Conservation (phyloP, 2,329 filamentous ascomycete species). For the Talaromyces rugulosus region DNA sequence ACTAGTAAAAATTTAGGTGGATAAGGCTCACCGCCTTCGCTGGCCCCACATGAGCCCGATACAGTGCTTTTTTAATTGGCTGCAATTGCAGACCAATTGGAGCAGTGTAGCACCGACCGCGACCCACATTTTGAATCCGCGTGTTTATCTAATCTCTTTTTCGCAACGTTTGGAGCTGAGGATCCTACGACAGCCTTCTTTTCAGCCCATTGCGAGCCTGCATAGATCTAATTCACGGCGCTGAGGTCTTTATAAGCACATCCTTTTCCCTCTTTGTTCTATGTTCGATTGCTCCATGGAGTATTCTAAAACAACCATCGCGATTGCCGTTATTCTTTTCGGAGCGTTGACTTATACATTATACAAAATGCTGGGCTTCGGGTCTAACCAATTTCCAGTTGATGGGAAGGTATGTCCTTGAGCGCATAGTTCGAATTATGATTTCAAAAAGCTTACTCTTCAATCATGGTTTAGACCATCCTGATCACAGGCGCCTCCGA, state of each 20-base stretch:
- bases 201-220: not conserved
- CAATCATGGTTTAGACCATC: slow-evolving; percentile 60
- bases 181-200: not conserved
- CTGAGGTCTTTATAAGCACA: not conserved
- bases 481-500: slow-evolving; percentile 89
- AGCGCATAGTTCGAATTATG: not conserved
- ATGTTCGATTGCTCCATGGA: slow-evolving; percentile 15
- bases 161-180: not conserved
- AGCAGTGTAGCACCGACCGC: not conserved
- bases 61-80: not conserved
- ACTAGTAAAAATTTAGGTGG: slow-evolving; percentile 7
- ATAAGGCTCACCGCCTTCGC: slow-evolving; percentile 7
- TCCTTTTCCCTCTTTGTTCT: not conserved
- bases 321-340: slow-evolving; percentile 29
- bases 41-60: slow-evolving; percentile 11
- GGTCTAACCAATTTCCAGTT: slow-evolving; percentile 70
- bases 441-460: not conserved
- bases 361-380: slow-evolving; percentile 38
- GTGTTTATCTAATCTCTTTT: not conserved
- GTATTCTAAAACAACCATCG: slow-evolving; percentile 22
- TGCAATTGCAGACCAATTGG: slow-evolving; percentile 8
- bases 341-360: slow-evolving; percentile 29
- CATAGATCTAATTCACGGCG: not conserved
- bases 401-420: slow-evolving; percentile 66
- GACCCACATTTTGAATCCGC: not conserved